A percentile compares a stretch with the other conserved stretches of the same genome.
Conservation (phyloP, 1,284 basidiomycete species). For the Thecaphora frezii region DNA sequence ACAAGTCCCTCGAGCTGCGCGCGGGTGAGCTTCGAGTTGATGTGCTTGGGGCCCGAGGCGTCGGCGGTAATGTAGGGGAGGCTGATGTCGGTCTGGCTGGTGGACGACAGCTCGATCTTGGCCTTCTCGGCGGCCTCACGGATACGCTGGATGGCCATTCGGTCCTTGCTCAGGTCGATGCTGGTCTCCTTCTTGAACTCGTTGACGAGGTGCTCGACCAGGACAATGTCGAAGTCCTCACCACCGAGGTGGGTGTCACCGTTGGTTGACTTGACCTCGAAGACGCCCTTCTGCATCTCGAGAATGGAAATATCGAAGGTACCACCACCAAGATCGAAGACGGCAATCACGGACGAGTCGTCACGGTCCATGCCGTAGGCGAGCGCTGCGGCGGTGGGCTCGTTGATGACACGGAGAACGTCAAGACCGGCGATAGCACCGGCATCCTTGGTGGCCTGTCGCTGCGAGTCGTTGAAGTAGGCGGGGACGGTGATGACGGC, state of each 20-base stretch:
- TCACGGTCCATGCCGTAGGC: constrained; percentile 70
- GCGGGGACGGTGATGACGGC: constrained; percentile 91
- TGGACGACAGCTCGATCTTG: constrained; percentile 95
- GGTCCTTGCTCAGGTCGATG: constrained; percentile 78
- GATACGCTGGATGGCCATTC: constrained; percentile 98
- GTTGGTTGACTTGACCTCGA: constrained; percentile 98
- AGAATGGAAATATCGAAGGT: constrained; percentile 98
- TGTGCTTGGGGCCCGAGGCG: constrained; percentile 90
- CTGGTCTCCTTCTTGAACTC: constrained; percentile 94
- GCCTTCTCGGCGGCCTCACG: constrained; percentile 99
- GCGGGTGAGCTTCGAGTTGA: constrained; percentile 85
- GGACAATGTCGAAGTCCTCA: constrained; percentile 92
- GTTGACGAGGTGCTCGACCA: constrained; percentile 82
- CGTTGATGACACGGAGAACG: constrained; percentile 96
- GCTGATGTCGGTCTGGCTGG: constrained; percentile 87
- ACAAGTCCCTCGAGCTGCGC: constrained; percentile 88
- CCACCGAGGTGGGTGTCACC: constrained; percentile 98
- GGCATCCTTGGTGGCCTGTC: constrained; percentile 96
- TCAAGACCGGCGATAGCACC: constrained; percentile 95
- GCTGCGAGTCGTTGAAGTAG: constrained; percentile 98
- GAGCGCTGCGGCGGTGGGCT: constrained; percentile 94
- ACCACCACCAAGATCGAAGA: constrained; percentile 93
- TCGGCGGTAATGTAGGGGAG: constrained; percentile 96
- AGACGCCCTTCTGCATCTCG: constrained; percentile 98
- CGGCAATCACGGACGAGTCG: constrained; percentile 69